Percentiles rank a stretch among this genome's conserved stretches.
Evolutionary conservation across 257 asterid genomes (phyloP).

Genomic region (Solanum virginianum): DNA sequence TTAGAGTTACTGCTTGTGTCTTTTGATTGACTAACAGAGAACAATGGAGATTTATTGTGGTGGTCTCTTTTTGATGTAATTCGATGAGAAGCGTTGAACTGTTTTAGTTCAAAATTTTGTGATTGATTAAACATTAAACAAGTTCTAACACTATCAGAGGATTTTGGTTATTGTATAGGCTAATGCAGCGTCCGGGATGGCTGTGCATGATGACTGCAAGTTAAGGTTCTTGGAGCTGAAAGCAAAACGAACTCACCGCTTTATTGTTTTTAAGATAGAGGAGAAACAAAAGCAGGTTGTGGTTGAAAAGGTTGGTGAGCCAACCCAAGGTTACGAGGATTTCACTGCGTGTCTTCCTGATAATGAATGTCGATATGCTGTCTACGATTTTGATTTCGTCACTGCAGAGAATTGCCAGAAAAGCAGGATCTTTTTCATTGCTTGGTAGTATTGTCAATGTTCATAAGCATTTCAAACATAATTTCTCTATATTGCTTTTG

Average conservation of each 20-base stretch:
- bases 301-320: slow-evolving; percentile 43
- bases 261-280: slow-evolving; percentile 46
- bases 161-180: slow-evolving; percentile 16
- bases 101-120: neutral
- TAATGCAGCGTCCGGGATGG: slow-evolving; percentile 53
- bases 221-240: slow-evolving; percentile 48
- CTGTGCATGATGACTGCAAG: slow-evolving; percentile 57
- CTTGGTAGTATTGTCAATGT: slow-evolving; percentile 18
- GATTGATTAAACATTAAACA: neutral
- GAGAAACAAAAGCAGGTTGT: slow-evolving; percentile 49
- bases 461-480: neutral
- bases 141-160: neutral
- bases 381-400: slow-evolving; percentile 51
- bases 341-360: slow-evolving; percentile 44
- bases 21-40: neutral
- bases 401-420: slow-evolving; percentile 51
- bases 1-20: neutral
- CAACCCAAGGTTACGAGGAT: slow-evolving; percentile 37
- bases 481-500: neutral
- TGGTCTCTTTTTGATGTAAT: neutral
- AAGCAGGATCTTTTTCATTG: slow-evolving; percentile 58
- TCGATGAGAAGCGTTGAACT: neutral
- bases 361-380: slow-evolving; percentile 48
- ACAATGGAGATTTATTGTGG: neutral
- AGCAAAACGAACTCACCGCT: slow-evolving; percentile 43